Evolutionary conservation across 768 basidiomycete species (phyloP).

Genomic region (Lactarius hatsudake): DNA sequence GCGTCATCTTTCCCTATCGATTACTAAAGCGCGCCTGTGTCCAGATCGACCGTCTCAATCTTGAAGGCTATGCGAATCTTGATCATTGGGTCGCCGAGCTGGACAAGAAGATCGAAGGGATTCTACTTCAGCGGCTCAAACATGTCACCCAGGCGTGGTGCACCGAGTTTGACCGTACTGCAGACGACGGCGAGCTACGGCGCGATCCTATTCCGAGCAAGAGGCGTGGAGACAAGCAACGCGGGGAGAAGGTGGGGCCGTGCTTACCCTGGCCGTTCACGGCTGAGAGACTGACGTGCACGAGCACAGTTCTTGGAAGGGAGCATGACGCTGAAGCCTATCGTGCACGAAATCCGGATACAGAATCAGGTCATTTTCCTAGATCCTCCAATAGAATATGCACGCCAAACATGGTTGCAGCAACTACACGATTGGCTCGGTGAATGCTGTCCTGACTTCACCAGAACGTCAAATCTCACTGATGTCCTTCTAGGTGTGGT

Average conservation of each 20-base stretch:
- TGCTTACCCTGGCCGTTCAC: background rate
- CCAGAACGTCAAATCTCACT: background rate
- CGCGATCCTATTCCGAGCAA: slow-evolving; percentile 56
- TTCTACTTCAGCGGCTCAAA: slow-evolving; percentile 69
- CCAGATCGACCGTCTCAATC: slow-evolving; percentile 88
- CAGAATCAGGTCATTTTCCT: slow-evolving; percentile 99
- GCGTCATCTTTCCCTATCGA: background rate
- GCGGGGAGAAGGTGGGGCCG: slow-evolving; percentile 67
- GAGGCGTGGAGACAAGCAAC: slow-evolving; percentile 64
- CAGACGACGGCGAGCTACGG: slow-evolving; percentile 64
- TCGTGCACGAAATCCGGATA: slow-evolving; percentile 95
- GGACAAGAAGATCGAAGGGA: slow-evolving; percentile 75
- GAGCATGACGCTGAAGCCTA: slow-evolving; percentile 74
- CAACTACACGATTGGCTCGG: slow-evolving; percentile 91
- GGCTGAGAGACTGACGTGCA: background rate
- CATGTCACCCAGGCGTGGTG: slow-evolving; percentile 88
- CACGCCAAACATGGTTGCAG: slow-evolving; percentile 83
- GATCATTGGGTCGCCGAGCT: slow-evolving; percentile 57
- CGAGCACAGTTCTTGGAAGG: slow-evolving; percentile 60
- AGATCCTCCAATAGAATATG: slow-evolving; percentile 95
- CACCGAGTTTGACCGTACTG: slow-evolving; percentile 69
- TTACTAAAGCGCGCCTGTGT: background rate
- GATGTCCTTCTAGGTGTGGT: slow-evolving; percentile 58
- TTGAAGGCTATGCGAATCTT: slow-evolving; percentile 86
- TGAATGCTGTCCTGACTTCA: slow-evolving; percentile 31